Evolutionary conservation across 208 protist species (phyloP).

Genomic region (Tritrichomonas foetus): DNA sequence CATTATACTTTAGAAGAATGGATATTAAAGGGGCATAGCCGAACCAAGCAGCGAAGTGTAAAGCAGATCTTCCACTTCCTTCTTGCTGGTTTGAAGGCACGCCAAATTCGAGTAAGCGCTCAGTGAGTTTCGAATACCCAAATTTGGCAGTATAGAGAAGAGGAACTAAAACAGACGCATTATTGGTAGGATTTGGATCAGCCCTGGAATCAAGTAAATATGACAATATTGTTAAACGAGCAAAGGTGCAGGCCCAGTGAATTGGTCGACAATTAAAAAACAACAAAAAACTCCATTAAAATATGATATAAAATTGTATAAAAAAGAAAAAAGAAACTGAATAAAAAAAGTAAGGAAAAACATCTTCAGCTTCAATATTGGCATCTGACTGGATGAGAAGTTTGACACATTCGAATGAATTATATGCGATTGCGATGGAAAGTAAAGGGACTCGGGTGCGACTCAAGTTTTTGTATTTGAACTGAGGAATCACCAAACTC

Average conservation of each 20-base stretch:
- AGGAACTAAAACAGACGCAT: constrained; percentile 2
- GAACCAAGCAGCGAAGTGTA: constrained; percentile 24
- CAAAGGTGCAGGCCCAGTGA: constrained; percentile 16
- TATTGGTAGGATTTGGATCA: not conserved
- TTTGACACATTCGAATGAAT: not conserved
- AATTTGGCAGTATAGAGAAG: not conserved
- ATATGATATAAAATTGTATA: not conserved
- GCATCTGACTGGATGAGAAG: not conserved
- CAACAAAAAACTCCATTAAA: not conserved
- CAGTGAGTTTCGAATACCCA: not conserved
- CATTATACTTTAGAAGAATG: not conserved
- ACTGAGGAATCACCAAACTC: not conserved
- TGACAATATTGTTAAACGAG: not conserved
- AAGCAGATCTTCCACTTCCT: not conserved
- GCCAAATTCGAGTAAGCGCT: not conserved
- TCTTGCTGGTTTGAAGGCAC: not conserved
- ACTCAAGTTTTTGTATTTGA: not conserved
- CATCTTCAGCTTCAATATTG: not conserved
- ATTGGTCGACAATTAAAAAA: constrained; percentile 25
- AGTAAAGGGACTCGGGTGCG: not conserved
- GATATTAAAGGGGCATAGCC: not conserved
- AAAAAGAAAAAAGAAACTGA: not conserved
- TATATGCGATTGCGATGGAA: not conserved
- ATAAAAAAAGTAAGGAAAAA: not conserved
- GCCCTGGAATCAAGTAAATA: not conserved